phyloP scores from a whole-genome alignment of 257 asterid species.

The Thymus quinquecostatus region DNA sequence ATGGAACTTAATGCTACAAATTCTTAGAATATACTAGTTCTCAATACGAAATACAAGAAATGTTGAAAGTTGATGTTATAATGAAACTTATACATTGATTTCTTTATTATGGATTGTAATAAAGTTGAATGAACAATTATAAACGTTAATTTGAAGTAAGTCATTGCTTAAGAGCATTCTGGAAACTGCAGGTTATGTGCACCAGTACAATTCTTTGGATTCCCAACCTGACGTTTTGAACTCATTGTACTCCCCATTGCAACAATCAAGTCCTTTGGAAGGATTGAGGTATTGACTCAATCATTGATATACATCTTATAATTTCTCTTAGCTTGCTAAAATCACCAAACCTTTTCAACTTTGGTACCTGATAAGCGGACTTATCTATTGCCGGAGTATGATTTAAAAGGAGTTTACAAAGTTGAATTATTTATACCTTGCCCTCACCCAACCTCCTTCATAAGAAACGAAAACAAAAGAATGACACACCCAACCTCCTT shows the following conservation, averaged over 20 bases:
- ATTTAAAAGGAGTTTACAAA: conserved; percentile 9
- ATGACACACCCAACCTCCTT: background rate
- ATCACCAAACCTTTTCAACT: background rate
- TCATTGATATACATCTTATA: conserved; percentile 27
- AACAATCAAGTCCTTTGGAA: conserved; percentile 84
- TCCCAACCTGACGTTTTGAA: conserved; percentile 93
- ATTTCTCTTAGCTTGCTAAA: conserved; percentile 23
- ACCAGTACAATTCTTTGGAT: conserved; percentile 85
- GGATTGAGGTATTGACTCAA: conserved; percentile 68
- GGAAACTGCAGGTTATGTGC: conserved; percentile 77
- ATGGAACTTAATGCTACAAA: conserved; percentile 25
- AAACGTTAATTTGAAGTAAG: conserved; percentile 6
- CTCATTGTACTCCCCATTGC: conserved; percentile 94
- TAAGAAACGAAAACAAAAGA: background rate
- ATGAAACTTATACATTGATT: background rate
- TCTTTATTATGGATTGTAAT: conserved; percentile 15
- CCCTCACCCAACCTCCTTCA: background rate
- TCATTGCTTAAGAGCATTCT: conserved; percentile 32
- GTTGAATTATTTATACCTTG: background rate
- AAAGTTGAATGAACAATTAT: conserved; percentile 23
- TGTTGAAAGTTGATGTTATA: conserved; percentile 2
- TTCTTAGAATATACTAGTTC: conserved; percentile 22
- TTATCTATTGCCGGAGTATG: conserved; percentile 24
- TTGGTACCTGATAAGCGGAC: background rate
- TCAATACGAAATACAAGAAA: conserved; percentile 18